Percentiles rank a stretch among this genome's conserved stretches.
Conservation (phyloP, 495 filamentous ascomycete species). For the Cairneyella variabilis region DNA sequence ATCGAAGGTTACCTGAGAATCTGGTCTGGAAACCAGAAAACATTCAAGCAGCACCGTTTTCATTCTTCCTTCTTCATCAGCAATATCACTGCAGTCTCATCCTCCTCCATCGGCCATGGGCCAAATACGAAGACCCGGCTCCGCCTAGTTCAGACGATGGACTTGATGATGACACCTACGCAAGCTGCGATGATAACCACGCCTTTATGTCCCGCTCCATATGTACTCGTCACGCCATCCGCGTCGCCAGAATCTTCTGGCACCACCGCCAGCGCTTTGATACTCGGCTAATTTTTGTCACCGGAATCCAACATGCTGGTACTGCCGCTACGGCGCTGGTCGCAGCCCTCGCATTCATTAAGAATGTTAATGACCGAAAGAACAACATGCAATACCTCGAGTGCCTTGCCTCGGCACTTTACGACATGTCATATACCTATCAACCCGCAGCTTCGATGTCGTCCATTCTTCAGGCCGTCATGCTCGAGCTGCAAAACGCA, state of each 20-base stretch:
- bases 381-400: constrained; percentile 25
- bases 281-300: constrained; percentile 38
- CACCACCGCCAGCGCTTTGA: constrained; percentile 48
- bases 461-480: constrained; percentile 13
- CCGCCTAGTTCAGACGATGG: constrained; percentile 24
- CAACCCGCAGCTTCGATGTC: constrained; percentile 18
- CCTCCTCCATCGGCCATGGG: constrained; percentile 46
- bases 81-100: constrained; percentile 49
- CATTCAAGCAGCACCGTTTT: constrained; percentile 42
- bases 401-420: constrained; percentile 7
- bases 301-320: constrained; percentile 47
- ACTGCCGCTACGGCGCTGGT: constrained; percentile 49
- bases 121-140: constrained; percentile 37
- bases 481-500: constrained; percentile 12
- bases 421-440: constrained; percentile 11
- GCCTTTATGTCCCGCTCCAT: constrained; percentile 40
- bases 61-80: constrained; percentile 50
- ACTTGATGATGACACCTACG: not conserved
- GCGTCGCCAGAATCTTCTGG: constrained; percentile 47
- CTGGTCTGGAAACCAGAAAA: constrained; percentile 45
- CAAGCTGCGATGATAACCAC: constrained; percentile 33
- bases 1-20: constrained; percentile 41
- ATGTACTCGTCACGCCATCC: constrained; percentile 49
- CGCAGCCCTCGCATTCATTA: constrained; percentile 45
- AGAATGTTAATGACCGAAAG: constrained; percentile 38